These are phyloP conservation scores for Aspergillus indologenus DNA, from an alignment of 495 filamentous ascomycete genomes.

Conservation along the genomic window DNA sequence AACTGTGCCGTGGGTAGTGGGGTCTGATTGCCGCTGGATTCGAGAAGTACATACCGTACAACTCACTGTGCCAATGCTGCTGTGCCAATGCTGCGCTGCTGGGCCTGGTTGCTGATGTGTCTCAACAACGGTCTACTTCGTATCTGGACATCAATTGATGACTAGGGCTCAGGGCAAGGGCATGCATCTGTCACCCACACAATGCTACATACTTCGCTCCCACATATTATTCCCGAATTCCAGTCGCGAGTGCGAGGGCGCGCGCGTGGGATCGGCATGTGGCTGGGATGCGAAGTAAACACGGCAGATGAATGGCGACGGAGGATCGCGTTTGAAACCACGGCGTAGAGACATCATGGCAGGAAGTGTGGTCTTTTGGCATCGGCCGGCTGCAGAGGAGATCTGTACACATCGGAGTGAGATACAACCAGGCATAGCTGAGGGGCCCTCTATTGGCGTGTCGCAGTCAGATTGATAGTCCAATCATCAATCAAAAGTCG, in stretches of 20 bases:
- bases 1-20: too few relatives aligned
- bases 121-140: neutral
- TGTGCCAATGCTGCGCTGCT: neutral
- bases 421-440: neutral
- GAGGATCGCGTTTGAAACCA: neutral
- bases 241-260: conserved; percentile 3
- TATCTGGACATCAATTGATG: neutral
- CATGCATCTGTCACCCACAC: conserved; percentile 14
- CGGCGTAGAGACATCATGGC: too few relatives aligned
- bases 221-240: conserved; percentile 7
- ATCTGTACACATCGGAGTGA: neutral
- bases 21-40: neutral
- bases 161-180: conserved; percentile 28
- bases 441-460: neutral
- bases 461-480: neutral
- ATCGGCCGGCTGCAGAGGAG: neutral
- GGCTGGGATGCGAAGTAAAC: conserved; percentile 11
- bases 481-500: neutral
- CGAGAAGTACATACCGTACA: too few relatives aligned
- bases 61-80: neutral
- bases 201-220: conserved; percentile 2
- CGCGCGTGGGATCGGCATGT: conserved; percentile 17
- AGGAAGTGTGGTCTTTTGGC: too few relatives aligned
- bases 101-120: neutral
- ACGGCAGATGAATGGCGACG: neutral